A percentile compares a stretch with the other conserved stretches of the same genome.
Conservation (phyloP, 2,329 filamentous ascomycete species). For the Colletotrichum godetiae region DNA sequence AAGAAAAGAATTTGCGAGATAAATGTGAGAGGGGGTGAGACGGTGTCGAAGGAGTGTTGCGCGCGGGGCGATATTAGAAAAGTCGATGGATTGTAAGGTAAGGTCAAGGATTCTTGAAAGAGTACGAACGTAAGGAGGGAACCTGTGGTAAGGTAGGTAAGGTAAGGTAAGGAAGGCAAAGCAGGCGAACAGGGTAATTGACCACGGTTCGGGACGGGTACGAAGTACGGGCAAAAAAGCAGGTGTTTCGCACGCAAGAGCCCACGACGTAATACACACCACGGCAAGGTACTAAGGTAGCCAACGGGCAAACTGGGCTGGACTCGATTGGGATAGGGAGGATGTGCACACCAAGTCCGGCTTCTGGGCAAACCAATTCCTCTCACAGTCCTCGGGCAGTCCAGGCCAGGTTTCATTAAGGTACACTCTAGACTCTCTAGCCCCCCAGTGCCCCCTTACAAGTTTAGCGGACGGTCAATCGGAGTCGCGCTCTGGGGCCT, state of each 20-base stretch:
- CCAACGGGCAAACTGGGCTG: conserved; percentile 11
- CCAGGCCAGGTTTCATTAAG: conserved; percentile 36
- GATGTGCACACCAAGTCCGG: conserved; percentile 18
- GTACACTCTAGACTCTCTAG: conserved; percentile 12
- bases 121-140: conserved; percentile 21
- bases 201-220: conserved; percentile 7
- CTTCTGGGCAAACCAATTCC: conserved; percentile 14
- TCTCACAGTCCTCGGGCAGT: not conserved
- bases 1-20: conserved; percentile 17
- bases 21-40: conserved; percentile 16
- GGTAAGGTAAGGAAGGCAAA: conserved; percentile 11
- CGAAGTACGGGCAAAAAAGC: conserved; percentile 31
- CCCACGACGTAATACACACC: conserved; percentile 35
- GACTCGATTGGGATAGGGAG: conserved; percentile 32
- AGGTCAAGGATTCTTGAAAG: conserved; percentile 25
- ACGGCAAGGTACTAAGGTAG: not conserved
- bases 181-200: not conserved
- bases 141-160: not conserved
- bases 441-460: not conserved
- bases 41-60: conserved; percentile 29
- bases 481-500: conserved; percentile 21
- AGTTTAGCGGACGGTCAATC: conserved; percentile 30
- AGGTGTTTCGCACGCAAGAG: conserved; percentile 35
- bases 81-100: conserved; percentile 25
- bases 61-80: conserved; percentile 29